Base-by-base conservation (phyloP, 352 stramenopile genomes). In the Thalassiosira hispida region DNA sequence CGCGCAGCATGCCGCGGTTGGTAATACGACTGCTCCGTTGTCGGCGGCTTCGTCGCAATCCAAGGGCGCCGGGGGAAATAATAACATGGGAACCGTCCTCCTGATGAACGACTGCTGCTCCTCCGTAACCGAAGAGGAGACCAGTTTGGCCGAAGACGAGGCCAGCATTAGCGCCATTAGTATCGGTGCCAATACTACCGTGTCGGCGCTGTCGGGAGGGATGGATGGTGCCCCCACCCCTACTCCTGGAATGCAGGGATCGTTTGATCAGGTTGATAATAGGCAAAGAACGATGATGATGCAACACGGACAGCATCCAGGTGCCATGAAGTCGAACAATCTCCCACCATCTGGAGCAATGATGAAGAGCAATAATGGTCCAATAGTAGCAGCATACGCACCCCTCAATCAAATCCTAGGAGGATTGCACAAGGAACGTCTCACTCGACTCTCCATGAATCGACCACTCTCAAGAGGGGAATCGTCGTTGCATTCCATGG, bases 91-190 rank as follows among this genome's bases (percentile, higher is more conserved):
- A 47, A 53, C 57, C 12, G 20, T 70, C 1, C 63, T 65, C 38
- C 12, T 70, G 9, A 69, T 59, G 20, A 59, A 35, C 46, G 68
- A 77, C 27, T 77, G 59, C n/a, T 77, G 44, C 27, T 70, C 56
- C 52, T 77, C 68, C 25, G 68, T 77, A 4, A 77, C 67, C 4
- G 67, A 77, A 40, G 67, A 77, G 44, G 67, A 77, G 55, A 77
- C 57, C 16, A 77, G 67, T 56, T n/a, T 77, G 12, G 57, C 67
- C 4, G 67, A 77, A 23, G 67, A 77, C 53, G 67, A 77, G 57
- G 67, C 56, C 16, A 77, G 67, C 52, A 20, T 75, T n/a, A 75
- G 66, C 51, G 66, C 66, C 0, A 52, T 75, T 38, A 75, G 66
- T 60, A 47, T 75, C 49, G 66, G 66, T 18, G 66, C 29, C 18